Evolutionary conservation across 805 yeast species (phyloP), one percentile per base, ranked within the genome.

Genomic region (Wickerhamiella sorbophila): DNA sequence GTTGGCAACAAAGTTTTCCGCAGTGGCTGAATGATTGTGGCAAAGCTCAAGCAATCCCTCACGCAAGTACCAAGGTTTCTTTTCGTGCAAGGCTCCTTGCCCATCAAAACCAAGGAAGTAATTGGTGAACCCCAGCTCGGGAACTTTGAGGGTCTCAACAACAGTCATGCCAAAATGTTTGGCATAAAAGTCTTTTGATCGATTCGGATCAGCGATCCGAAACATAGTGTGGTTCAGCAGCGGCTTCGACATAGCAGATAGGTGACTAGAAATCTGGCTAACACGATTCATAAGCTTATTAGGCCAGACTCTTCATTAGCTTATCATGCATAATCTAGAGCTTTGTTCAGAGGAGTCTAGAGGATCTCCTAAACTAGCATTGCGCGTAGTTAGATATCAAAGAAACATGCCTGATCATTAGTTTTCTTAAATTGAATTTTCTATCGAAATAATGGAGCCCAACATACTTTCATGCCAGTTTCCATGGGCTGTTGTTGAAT

Each of bases 1-100:
- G 63, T 74, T 79, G 38, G 79, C 60, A 45, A 61, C 67, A 63
- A 67, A 85, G 44, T 59, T 60, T 61, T 80, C 82, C 2, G 44
- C 45, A 8, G 43, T 48, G 37, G 77, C 67, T 9, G 88, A 91
- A 63, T 81, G 76, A 54, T 78, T 72, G 63, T 85, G 93, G 48
- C 86, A 74, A 54, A 88, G 70, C 60, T 86, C 96, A 44, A 88
- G 68, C 16, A 88, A 71, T 42, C 97, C 97, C 47, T 65, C 64
- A 3, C 69, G 55, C 33, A 47, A 44, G 40, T 51, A 57, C 54
- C 68, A 61, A 4, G 66, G 66, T 33, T 54, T 50, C 14, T 64
- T 65, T 36, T 45, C 32, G 27, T 59, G 51, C 19, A 64, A 63
- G 4, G 65, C 58, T n/a, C 57, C 62, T 34, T 59, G 63, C 5